phyloP scores from a whole-genome alignment of 169 alveolate species.

The Cryptosporidium tyzzeri region DNA sequence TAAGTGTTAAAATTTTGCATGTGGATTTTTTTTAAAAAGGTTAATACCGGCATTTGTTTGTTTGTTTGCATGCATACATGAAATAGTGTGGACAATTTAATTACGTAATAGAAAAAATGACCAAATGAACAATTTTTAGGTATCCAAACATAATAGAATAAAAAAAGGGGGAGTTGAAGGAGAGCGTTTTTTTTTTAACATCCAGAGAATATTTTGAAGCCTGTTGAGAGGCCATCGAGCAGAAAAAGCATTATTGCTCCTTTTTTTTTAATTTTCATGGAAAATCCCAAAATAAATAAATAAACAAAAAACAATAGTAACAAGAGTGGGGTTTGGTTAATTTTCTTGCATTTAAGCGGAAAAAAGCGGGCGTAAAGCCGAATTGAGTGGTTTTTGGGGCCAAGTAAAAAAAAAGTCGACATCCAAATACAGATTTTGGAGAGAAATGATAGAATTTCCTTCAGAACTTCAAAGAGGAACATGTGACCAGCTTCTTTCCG shows the following conservation, averaged over 20 bases:
- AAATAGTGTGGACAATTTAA: not conserved
- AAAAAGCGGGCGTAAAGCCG: not conserved
- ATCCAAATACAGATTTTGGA: not conserved
- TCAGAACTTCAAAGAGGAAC: constrained; percentile 65
- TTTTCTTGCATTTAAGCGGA: constrained; percentile 15
- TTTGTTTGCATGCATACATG: constrained; percentile 4
- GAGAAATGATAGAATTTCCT: constrained; percentile 55
- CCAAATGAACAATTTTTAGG: not conserved
- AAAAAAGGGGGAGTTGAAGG: not conserved
- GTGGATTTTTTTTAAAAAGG: not conserved
- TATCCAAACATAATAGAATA: not conserved
- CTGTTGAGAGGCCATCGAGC: not conserved
- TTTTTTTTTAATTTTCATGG: not conserved
- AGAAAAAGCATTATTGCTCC: not conserved
- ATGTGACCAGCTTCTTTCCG: constrained; percentile 75
- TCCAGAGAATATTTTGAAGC: not conserved
- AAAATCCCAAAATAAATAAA: not conserved
- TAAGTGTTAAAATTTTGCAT: not conserved
- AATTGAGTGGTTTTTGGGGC: not conserved
- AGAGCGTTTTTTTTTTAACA: not conserved
- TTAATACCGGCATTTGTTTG: constrained; percentile 4
- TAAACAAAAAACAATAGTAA: not conserved
- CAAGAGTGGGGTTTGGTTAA: constrained; percentile 8
- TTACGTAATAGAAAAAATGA: not conserved
- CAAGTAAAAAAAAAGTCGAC: not conserved